Evolutionary conservation across 1,139 yeast species (phyloP).

Genomic region (Hemisphaericaspora xylofermentans): DNA sequence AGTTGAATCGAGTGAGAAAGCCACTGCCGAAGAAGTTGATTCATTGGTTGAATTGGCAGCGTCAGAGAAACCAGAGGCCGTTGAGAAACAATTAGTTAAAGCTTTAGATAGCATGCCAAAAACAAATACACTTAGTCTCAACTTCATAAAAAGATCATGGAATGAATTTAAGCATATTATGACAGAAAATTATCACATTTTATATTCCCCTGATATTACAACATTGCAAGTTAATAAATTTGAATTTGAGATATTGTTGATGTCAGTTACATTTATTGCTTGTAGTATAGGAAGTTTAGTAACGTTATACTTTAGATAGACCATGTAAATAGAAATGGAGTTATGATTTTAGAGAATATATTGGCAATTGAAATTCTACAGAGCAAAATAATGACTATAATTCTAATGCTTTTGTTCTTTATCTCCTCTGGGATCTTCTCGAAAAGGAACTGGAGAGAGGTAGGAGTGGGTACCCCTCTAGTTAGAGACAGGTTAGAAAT

Average conservation of each 20-base stretch:
- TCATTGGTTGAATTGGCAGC: not conserved
- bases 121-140: not conserved
- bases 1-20: not conserved
- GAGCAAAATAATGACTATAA: no score
- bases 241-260: conserved; percentile 25
- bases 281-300: conserved; percentile 25
- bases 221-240: conserved; percentile 22
- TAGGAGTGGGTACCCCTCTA: no score
- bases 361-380: not conserved
- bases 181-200: conserved; percentile 17
- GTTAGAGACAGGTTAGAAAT: no score
- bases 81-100: not conserved
- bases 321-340: conserved; percentile 8
- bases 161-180: conserved; percentile 15
- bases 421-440: no score
- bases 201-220: conserved; percentile 20
- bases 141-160: conserved; percentile 17
- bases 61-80: not conserved
- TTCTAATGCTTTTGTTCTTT: no score
- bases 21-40: not conserved
- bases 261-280: conserved; percentile 20
- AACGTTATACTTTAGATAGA: conserved; percentile 12
- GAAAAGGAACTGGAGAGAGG: no score
- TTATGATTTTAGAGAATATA: no score
- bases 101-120: not conserved